Percentiles rank a stretch among this genome's conserved stretches.
phyloP scores from a whole-genome alignment of 1,284 basidiomycete genomes.

The Cerrena zonata region DNA sequence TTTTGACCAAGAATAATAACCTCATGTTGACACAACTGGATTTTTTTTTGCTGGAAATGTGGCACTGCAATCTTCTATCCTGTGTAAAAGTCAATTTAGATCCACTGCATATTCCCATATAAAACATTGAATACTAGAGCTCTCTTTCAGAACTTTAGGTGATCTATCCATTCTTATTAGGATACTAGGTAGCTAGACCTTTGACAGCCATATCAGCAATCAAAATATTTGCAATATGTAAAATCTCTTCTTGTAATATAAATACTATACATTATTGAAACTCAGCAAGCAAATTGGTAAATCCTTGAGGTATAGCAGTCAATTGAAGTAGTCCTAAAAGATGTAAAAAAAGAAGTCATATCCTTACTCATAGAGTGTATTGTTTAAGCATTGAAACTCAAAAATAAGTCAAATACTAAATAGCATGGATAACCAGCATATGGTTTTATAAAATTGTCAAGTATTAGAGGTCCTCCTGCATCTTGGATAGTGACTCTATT shows the following conservation, averaged over 20 bases:
- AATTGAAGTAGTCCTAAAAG: constrained; percentile 19
- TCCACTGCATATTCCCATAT: constrained; percentile 24
- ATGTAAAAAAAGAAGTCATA: constrained; percentile 16
- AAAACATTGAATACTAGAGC: constrained; percentile 26
- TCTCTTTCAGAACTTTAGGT: constrained; percentile 23
- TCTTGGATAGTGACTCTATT: constrained; percentile 14
- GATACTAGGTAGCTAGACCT: constrained; percentile 20
- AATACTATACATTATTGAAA: constrained; percentile 30
- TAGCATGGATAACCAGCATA: constrained; percentile 11
- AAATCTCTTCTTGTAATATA: constrained; percentile 33
- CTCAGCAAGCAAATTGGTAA: constrained; percentile 31
- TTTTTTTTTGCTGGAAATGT: constrained; percentile 15
- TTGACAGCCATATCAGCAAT: constrained; percentile 26
- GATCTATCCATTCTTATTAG: constrained; percentile 8
- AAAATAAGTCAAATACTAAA: constrained; percentile 11
- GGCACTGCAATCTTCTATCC: constrained; percentile 20
- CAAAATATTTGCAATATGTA: constrained; percentile 26
- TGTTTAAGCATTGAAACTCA: constrained; percentile 11
- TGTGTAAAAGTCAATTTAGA: constrained; percentile 25
- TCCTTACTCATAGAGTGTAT: constrained; percentile 24
- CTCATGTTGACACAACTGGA: constrained; percentile 4
- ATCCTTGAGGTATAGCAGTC: constrained; percentile 31
- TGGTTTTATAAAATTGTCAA: constrained; percentile 15
- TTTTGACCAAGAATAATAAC: constrained; percentile 23
- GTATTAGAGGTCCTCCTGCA: constrained; percentile 11